These are phyloP conservation scores for Paramecium octaurelia DNA, from an alignment of 73 alveolate genomes.

Conservation along the genomic window DNA sequence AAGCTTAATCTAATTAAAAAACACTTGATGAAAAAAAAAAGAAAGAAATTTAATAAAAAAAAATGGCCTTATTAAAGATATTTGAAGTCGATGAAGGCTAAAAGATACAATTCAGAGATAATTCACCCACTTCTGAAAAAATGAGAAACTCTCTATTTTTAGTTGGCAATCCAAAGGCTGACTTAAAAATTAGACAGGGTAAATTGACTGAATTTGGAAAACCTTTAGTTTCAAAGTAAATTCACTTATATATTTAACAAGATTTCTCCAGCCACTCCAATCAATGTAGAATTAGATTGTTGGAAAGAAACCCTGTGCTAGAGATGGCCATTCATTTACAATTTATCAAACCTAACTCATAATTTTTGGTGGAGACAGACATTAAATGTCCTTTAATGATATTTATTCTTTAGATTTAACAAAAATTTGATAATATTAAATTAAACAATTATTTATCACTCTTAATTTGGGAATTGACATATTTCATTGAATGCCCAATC, in stretches of 20 bases:
- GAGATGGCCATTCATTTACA: slow-evolving; percentile 87
- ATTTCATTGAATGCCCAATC: no score
- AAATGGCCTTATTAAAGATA: slow-evolving; percentile 22
- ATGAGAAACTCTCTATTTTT: slow-evolving; percentile 46
- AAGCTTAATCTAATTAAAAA: slow-evolving; percentile 25
- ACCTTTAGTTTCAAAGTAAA: slow-evolving; percentile 37
- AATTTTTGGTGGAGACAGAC: slow-evolving; percentile 92
- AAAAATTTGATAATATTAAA: not conserved
- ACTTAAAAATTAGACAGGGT: slow-evolving; percentile 37
- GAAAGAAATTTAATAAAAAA: not conserved
- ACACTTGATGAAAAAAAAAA: slow-evolving; percentile 47
- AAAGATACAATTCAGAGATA: not conserved
- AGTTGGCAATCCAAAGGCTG: slow-evolving; percentile 61
- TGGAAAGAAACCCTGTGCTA: slow-evolving; percentile 82
- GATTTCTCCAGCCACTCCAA: slow-evolving; percentile 50
- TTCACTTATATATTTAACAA: not conserved
- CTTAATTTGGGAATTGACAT: no score
- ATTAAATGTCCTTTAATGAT: slow-evolving; percentile 85
- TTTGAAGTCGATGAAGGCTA: slow-evolving; percentile 52
- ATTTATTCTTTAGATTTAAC: slow-evolving; percentile 58
- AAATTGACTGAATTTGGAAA: slow-evolving; percentile 58
- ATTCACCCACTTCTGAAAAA: slow-evolving; percentile 57
- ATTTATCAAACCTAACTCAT: slow-evolving; percentile 63
- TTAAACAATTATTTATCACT: no score
- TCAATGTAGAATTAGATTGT: not conserved